Conservation (phyloP, 2,329 filamentous ascomycete species). For the Fusarium agapanthi region DNA sequence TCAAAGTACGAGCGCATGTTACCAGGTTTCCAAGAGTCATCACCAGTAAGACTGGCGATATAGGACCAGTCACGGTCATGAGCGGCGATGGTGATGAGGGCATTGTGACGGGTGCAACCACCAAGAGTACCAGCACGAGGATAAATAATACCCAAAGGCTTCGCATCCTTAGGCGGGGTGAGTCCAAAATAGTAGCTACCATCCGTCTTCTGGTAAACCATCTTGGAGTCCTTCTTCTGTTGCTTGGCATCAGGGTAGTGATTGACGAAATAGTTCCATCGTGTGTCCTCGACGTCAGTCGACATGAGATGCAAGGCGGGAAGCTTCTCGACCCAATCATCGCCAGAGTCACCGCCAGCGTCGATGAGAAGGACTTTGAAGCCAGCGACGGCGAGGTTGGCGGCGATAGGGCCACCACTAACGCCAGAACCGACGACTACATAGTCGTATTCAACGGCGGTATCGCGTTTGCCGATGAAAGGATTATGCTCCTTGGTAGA, state of each 20-base stretch:
- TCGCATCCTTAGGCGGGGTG: conserved; percentile 49
- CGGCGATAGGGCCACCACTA: conserved; percentile 64
- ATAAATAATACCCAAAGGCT: conserved; percentile 54
- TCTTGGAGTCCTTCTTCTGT: conserved; percentile 61
- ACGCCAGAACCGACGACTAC: conserved; percentile 67
- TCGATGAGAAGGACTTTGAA: conserved; percentile 67
- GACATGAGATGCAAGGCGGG: conserved; percentile 42
- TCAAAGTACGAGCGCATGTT: conserved; percentile 55
- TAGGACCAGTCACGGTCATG: conserved; percentile 53
- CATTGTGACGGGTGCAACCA: conserved; percentile 51
- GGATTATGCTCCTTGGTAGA: background rate
- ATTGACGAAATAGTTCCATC: conserved; percentile 69
- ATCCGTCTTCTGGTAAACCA: conserved; percentile 48
- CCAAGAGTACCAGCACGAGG: conserved; percentile 56
- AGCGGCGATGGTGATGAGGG: conserved; percentile 51
- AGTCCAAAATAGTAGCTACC: conserved; percentile 47
- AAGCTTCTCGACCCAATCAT: conserved; percentile 38
- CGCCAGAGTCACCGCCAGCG: conserved; percentile 64
- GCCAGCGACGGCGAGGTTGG: conserved; percentile 64
- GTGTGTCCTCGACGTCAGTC: conserved; percentile 40
- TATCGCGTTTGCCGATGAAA: conserved; percentile 17
- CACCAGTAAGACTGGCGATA: conserved; percentile 53
- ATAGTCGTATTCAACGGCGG: conserved; percentile 58
- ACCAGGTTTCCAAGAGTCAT: conserved; percentile 51
- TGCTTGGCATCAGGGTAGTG: conserved; percentile 62